Base-by-base conservation (phyloP, 306 rosid genomes). In the Medicago lupulina region DNA sequence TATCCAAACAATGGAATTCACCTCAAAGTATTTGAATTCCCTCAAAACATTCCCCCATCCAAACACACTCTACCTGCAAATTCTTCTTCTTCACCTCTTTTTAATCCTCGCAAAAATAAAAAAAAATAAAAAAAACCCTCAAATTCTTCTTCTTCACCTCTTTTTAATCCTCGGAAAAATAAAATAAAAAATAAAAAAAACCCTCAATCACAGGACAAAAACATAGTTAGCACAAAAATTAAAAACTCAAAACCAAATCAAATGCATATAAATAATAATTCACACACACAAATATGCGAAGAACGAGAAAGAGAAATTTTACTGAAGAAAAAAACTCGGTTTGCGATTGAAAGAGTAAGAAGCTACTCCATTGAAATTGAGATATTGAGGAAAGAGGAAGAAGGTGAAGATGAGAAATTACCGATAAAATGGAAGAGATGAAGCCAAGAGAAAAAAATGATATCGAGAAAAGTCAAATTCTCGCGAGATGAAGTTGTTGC, bases 361-460 rank as follows among this genome's bases (percentile, higher is more conserved):
- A 43, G 47, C n/a, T n/a, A n/a, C n/a, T n/a, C n/a, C n/a, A n/a
- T n/a, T n/a, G n/a, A n/a, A n/a, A n/a, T n/a, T n/a, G n/a, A n/a
- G n/a, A n/a, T n/a, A n/a, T n/a, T n/a, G n/a, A n/a, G n/a, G n/a
- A n/a, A 14, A 9, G 55, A 65, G 60, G 13, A 46, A 3, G 59
- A 51, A 8, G 49, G 10, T 16, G 64, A 34, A 66, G 57, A 18
- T 13, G n/a, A 63, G 67, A 76, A 16, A 81, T 83, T 85, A 87
- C 91, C 89, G 61, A 66, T 65, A 71, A 73, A 68, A 83, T 60
- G 34, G 46, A 67, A 74, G 77, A 77, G 77, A 72, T 12, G 68
- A 83, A 94, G 91, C 97, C 93, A 79, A 70, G 66, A 75, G 76
- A 75, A 82, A 72, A 43, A 61, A 71, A 41, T 61, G 73, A 82